phyloP scores from a whole-genome alignment of 495 filamentous ascomycete genomes.

The Hyaloscypha finlandica region DNA sequence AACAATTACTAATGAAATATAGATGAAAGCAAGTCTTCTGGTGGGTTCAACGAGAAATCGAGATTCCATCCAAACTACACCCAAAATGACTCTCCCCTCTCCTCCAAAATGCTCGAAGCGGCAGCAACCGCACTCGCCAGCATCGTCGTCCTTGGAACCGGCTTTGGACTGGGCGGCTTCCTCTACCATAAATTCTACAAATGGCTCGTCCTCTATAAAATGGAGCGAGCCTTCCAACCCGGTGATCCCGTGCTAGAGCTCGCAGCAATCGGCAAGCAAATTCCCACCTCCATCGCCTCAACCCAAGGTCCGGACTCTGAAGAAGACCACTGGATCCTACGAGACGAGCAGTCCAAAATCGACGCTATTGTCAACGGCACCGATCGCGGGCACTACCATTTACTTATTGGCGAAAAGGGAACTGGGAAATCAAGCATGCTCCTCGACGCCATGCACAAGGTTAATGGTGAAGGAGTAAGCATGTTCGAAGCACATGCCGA shows the following conservation, averaged over 20 bases:
- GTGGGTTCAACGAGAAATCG: neutral
- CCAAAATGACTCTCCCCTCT: constrained; percentile 24
- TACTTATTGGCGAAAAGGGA: constrained; percentile 95
- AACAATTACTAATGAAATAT: neutral
- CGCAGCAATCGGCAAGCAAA: constrained; percentile 67
- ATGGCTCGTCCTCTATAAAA: constrained; percentile 81
- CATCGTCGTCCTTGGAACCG: constrained; percentile 75
- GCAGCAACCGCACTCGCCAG: constrained; percentile 87
- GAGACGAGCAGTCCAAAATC: constrained; percentile 78
- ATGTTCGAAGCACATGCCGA: constrained; percentile 97
- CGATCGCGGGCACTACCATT: constrained; percentile 77
- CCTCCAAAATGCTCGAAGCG: constrained; percentile 81
- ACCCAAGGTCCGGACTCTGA: constrained; percentile 40
- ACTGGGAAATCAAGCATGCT: constrained; percentile 96
- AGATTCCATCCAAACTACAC: neutral
- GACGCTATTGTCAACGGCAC: constrained; percentile 75
- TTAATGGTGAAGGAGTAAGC: constrained; percentile 79
- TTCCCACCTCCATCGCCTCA: constrained; percentile 33
- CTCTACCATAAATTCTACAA: constrained; percentile 91
- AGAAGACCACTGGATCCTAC: constrained; percentile 77
- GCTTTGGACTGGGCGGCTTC: constrained; percentile 73
- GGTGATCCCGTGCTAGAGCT: constrained; percentile 91
- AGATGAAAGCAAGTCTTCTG: neutral
- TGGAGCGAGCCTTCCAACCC: constrained; percentile 88
- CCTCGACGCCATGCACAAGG: constrained; percentile 88